Base-by-base conservation (phyloP, 306 rosid species). In the Bauhinia variegata region DNA sequence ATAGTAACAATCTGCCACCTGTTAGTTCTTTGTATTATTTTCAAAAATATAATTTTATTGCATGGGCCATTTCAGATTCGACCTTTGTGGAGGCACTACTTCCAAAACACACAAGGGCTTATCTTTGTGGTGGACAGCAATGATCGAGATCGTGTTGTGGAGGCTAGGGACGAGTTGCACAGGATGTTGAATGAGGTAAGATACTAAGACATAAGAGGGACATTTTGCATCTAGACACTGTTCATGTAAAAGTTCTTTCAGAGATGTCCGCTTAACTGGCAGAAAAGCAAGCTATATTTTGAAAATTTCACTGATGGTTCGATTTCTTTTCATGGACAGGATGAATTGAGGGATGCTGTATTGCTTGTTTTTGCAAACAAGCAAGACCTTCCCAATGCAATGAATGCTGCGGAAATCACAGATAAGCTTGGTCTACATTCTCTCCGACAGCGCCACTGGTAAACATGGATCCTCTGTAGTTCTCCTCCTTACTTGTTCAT, bases 331-430 rank as follows among this genome's bases (percentile, higher is more conserved):
- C 5, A 18, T 61, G 67, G 54, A 54, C 61, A 86, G 92, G 92
- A 86, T 41, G 92, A 81, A 54, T 63, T 86, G 56, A 79, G 83
- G 81, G 92, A 86, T 55, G 87, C 92, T 2, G 88, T 86, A 52
- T 78, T 86, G 72, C 86, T 86, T 75, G 88, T 83, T 54, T 83
- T 86, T 65, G 89, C 92, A 15, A 86, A 86, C 80, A 84, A 86
- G 68, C 92, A 84, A 84, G 92, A 86, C 71, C 89, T 86, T 81
- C 92, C 92, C 15, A 81, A 84, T 76, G 86, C 88, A 39, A 85
- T 85, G 91, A 82, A 85, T 80, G 86, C 91, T 75, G 91, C 91
- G 57, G 91, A 85, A 67, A 83, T 86, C 49, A 80, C 88, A 0
- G 88, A 78, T 59, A 86, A 81, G 73, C 86, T 86, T 37, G 88